Evolutionary conservation across 129 eudicot genomes (phyloP).

Genomic region (Lactuca sativa): DNA sequence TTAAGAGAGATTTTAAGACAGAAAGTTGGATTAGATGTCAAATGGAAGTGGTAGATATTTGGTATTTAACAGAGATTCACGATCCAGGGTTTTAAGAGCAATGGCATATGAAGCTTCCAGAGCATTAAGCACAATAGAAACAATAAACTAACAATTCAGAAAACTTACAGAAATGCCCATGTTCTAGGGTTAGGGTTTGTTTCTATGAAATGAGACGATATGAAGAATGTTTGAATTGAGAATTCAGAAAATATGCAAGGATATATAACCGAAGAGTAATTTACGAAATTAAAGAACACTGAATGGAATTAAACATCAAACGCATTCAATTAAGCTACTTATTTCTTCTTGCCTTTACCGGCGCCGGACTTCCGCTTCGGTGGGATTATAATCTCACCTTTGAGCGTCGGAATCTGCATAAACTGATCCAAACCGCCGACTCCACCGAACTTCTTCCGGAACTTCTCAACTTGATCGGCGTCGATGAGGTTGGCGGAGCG

Average conservation of each 20-base stretch:
- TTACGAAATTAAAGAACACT: constrained; percentile 9
- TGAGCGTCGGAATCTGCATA: constrained; percentile 72
- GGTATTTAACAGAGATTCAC: background rate
- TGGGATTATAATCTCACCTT: constrained; percentile 78
- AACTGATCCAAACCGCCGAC: constrained; percentile 33
- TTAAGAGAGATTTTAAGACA: too few species aligned
- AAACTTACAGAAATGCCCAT: background rate
- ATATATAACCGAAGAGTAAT: background rate
- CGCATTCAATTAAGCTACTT: background rate
- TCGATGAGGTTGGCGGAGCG: constrained; percentile 52
- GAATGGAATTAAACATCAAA: constrained; percentile 14
- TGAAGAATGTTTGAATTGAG: background rate
- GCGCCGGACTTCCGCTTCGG: constrained; percentile 45
- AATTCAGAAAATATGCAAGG: constrained; percentile 21
- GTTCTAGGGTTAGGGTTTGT: constrained; percentile 6
- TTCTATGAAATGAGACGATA: background rate
- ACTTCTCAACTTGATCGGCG: constrained; percentile 74
- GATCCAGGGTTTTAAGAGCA: constrained; percentile 1
- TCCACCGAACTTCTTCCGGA: constrained; percentile 68
- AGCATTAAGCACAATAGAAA: background rate
- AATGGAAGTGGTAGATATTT: too few species aligned
- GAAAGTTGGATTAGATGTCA: too few species aligned
- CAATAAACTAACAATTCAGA: background rate
- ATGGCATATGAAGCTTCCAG: background rate
- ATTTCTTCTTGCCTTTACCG: constrained; percentile 61